Conservation (phyloP, 2,329 filamentous ascomycete genomes). For the Tolypocladium amazonense region DNA sequence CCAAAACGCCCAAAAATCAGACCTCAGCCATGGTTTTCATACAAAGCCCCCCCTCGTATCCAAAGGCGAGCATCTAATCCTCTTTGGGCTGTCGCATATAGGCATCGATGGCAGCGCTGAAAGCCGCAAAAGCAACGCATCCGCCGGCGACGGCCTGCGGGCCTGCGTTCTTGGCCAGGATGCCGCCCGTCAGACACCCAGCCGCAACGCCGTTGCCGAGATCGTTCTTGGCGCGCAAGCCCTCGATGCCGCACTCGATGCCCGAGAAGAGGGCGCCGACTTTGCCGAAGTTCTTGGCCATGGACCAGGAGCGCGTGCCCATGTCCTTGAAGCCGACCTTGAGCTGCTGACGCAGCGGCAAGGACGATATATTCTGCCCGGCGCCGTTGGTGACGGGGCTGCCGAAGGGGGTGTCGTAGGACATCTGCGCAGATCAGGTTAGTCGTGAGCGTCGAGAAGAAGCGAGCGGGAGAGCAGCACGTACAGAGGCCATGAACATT, state of each 20-base stretch:
- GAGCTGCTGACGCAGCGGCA: conserved; percentile 78
- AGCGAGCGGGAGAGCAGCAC: conserved; percentile 15
- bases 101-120: conserved; percentile 81
- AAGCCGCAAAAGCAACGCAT: conserved; percentile 88
- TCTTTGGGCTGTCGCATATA: conserved; percentile 75
- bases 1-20: conserved; percentile 13
- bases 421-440: conserved; percentile 54
- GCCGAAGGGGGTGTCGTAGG: conserved; percentile 88
- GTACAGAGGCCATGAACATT: conserved; percentile 93
- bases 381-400: conserved; percentile 28
- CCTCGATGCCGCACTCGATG: conserved; percentile 94
- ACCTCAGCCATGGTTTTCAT: background rate
- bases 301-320: conserved; percentile 71
- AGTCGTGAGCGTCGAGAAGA: background rate
- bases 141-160: conserved; percentile 82
- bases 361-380: conserved; percentile 33
- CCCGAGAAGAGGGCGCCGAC: conserved; percentile 86
- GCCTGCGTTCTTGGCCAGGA: conserved; percentile 75
- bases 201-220: conserved; percentile 77
- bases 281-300: conserved; percentile 89
- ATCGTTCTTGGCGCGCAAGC: conserved; percentile 87
- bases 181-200: conserved; percentile 84
- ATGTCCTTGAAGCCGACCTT: conserved; percentile 86
- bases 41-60: background rate
- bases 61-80: conserved; percentile 24